Evolutionary conservation across 768 basidiomycete species (phyloP), one percentile per base, ranked within the genome.

Genomic region (Rhodotorula paludigena): DNA sequence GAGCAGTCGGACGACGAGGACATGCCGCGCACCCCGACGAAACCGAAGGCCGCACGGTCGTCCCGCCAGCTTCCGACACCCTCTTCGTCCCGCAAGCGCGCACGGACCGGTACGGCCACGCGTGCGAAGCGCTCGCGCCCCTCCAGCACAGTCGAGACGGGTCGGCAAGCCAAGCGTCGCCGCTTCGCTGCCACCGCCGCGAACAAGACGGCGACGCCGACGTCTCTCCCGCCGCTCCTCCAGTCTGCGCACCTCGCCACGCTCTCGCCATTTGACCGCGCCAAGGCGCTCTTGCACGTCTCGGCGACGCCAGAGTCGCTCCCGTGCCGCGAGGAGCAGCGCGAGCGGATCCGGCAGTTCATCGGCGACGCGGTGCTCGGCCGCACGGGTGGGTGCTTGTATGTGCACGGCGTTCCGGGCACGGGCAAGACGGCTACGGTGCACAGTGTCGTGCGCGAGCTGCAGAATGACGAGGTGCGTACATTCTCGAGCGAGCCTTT

Each of bases 391-490:
- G 94, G 94, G 25, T 99, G 96, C 78, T 82, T 99, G 58, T 98
- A 98, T 78, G 96, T 98, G 55, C 92, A 93, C 12, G 94, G 96
- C 15, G 92, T 97, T 12, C 96, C 94, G n/a, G 94, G 96, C 12
- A 98, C 94, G 4, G 94, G 96, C 15, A 99, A 98, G 80, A 99
- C 96, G 1, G 96, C 96, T 0, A 98, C 96, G 1, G 92, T 98
- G 0, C 93, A 97, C 74, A 89, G 89, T 1, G 88, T 96, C 33
- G 85, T 98, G 39, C 84, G 89, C 44, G 90, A 94, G 76, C 82
- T 98, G 18, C 92, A 90, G 76, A 83, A 87, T 76, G 82, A 85
- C 61, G 86, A 85, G 70, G 90, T 91, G 70, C 36, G 86, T 80
- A 18, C 33, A 25, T 58, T 42, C 38, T 45, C 30, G 0, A 9